Percentiles rank a stretch among this genome's conserved stretches.
Conservation (phyloP, 192 early-diverging fungal species). For the Rhizophlyctis rosea region DNA sequence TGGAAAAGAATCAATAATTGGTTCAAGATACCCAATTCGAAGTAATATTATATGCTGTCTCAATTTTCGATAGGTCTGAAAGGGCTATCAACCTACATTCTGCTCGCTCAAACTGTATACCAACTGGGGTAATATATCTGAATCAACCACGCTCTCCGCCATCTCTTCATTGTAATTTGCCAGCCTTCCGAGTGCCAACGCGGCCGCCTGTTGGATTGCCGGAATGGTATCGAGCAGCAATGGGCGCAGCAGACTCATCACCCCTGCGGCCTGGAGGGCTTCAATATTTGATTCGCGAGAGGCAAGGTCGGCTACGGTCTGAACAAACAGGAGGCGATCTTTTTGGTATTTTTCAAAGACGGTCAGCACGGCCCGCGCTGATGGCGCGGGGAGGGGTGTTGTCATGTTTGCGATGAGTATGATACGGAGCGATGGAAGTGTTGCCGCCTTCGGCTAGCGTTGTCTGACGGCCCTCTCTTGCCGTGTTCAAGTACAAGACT, state of each 20-base stretch:
- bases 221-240: slow-evolving; percentile 53
- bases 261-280: slow-evolving; percentile 48
- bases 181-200: slow-evolving; percentile 52
- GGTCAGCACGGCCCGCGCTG: too few species aligned
- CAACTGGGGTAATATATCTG: slow-evolving; percentile 54
- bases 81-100: slow-evolving; percentile 42
- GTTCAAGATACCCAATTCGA: neutral
- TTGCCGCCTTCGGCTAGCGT: too few species aligned
- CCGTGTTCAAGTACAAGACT: too few species aligned
- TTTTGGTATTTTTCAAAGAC: slow-evolving; percentile 61
- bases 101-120: slow-evolving; percentile 51
- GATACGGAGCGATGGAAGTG: too few species aligned
- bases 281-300: slow-evolving; percentile 57
- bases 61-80: too few species aligned
- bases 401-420: too few species aligned
- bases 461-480: too few species aligned
- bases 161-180: slow-evolving; percentile 58
- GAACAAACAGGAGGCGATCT: slow-evolving; percentile 54
- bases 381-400: too few species aligned
- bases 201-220: slow-evolving; percentile 60
- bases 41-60: neutral
- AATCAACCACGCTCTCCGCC: slow-evolving; percentile 52
- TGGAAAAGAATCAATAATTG: too few species aligned
- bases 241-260: slow-evolving; percentile 51
- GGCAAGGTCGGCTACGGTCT: slow-evolving; percentile 56